Evolutionary conservation across 768 basidiomycete genomes (phyloP).

Genomic region (Trametes maxima): DNA sequence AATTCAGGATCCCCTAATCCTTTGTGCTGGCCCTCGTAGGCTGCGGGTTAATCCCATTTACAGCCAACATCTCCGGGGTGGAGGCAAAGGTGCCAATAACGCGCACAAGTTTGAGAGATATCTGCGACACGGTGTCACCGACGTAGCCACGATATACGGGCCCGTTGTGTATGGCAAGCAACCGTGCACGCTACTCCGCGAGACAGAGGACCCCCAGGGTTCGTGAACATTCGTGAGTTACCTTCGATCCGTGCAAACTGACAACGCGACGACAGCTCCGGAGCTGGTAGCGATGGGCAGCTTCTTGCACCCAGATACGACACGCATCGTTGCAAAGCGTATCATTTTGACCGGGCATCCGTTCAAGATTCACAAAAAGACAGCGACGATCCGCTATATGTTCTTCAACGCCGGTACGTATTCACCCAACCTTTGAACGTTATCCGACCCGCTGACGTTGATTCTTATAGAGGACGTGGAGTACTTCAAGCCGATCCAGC

Average conservation of each 20-base stretch:
- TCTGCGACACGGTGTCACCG: constrained; percentile 78
- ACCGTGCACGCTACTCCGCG: constrained; percentile 76
- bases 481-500: constrained; percentile 92
- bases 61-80: constrained; percentile 89
- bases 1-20: constrained; percentile 77
- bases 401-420: constrained; percentile 85
- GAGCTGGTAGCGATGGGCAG: constrained; percentile 88
- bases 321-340: constrained; percentile 90
- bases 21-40: constrained; percentile 88
- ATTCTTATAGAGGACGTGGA: constrained; percentile 69
- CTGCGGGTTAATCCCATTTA: constrained; percentile 85
- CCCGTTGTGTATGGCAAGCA: constrained; percentile 87
- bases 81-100: constrained; percentile 91
- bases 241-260: neutral
- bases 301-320: constrained; percentile 88
- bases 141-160: constrained; percentile 86
- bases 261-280: constrained; percentile 52
- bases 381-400: constrained; percentile 97
- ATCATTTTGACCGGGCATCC: constrained; percentile 94
- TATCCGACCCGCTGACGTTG: constrained; percentile 2
- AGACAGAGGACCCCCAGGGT: constrained; percentile 71
- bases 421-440: neutral
- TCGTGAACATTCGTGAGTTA: constrained; percentile 21
- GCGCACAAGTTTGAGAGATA: constrained; percentile 96
- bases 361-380: constrained; percentile 96